Base-by-base conservation (phyloP, 1,139 yeast genomes). In the Hyphopichia pseudoburtonii region DNA sequence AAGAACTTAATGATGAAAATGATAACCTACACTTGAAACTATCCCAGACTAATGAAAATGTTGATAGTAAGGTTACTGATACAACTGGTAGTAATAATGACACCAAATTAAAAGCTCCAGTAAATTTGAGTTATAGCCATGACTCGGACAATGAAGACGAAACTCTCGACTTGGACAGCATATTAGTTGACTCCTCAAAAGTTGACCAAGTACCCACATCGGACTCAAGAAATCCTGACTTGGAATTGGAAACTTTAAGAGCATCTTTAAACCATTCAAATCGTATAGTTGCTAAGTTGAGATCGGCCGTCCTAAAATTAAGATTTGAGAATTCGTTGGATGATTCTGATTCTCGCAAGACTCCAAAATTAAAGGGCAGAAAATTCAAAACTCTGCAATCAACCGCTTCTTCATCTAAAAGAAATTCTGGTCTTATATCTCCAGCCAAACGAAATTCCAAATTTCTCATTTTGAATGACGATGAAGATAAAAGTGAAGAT, bases 221-320 rank as follows among this genome's bases (percentile, higher is more conserved):
- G 1, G 76, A 82, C 22, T 67, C 77, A 1, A 66, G 73, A 33
- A 70, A 76, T 44, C 64, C 75, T 2, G 78, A 73, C 12, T 62
- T 84, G 33, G 90, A 86, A 54, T 64, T 77, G 5, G 90, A 86
- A 51, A 81, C 90, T 0, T 64, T 85, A 47, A 71, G 76, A 46
- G 76, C 86, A 0, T 81, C 86, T 11, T 66, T 87, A 47, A 70
- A 70, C 19, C 86, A 78, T 56, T 85, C 92, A 4, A 81, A 82
- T 50, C 70, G 75, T 43, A 74, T 79, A 0, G 78, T 81, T 38
- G 62, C 76, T 10, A 78, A 74, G 48, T 66, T 82, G 43, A 72
- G 82, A 54, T 59, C 72, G 11, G 71, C 70, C 4, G 57, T 78
- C 12, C 52, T 75, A 44, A 78, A 74, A 51, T 47, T 62, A 19